Evolutionary conservation across 805 yeast species (phyloP).

Genomic region (Candida anglica): DNA sequence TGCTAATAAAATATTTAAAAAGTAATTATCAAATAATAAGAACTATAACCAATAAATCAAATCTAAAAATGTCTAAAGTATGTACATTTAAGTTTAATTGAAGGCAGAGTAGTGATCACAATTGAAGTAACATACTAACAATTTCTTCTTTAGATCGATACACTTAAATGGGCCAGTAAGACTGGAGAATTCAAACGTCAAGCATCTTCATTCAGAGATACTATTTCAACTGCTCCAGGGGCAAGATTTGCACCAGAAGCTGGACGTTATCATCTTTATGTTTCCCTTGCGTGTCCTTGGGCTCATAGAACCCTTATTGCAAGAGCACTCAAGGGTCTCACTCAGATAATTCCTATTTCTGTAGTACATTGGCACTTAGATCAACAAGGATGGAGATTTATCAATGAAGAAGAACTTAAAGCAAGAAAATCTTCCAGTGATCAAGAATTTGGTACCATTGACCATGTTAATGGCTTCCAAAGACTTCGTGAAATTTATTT

Average conservation of each 20-base stretch:
- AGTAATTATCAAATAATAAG: not conserved
- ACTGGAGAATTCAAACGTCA: conserved; percentile 20
- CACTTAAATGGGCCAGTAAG: conserved; percentile 9
- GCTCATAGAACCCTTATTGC: conserved; percentile 83
- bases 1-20: not conserved
- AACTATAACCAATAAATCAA: conserved; percentile 1
- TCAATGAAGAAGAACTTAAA: conserved; percentile 43
- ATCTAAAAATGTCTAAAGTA: not conserved
- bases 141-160: conserved; percentile 4
- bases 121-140: too few species aligned
- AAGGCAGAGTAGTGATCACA: too few species aligned
- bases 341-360: conserved; percentile 56
- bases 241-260: conserved; percentile 70
- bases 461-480: conserved; percentile 50
- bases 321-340: conserved; percentile 66
- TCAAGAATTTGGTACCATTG: conserved; percentile 32
- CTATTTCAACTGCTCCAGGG: conserved; percentile 53
- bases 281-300: conserved; percentile 93
- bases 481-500: conserved; percentile 70
- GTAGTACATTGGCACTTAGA: conserved; percentile 94
- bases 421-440: conserved; percentile 51
- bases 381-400: conserved; percentile 84
- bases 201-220: conserved; percentile 53
- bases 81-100: too few species aligned
- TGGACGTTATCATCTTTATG: conserved; percentile 82